phyloP scores from a whole-genome alignment of 2,329 filamentous ascomycete genomes.

The Beauveria sp. region DNA sequence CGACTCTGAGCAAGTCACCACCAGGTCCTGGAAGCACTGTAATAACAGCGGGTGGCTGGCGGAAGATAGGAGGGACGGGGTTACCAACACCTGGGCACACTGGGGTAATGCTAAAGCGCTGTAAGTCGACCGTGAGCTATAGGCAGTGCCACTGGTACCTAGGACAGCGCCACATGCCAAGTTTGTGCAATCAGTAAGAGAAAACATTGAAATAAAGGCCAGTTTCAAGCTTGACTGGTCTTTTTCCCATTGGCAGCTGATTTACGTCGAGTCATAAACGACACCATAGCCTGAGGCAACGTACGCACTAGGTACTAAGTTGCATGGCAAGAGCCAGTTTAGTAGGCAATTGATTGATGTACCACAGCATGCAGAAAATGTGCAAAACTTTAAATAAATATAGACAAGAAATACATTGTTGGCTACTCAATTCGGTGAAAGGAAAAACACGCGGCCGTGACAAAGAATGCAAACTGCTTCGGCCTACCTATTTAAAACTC shows the following conservation, averaged over 20 bases:
- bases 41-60: not conserved
- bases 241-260: not conserved
- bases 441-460: not conserved
- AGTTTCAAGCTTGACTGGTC: too few relatives aligned
- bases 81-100: too few relatives aligned
- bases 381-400: too few relatives aligned
- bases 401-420: not conserved
- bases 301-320: not conserved
- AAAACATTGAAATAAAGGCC: too few relatives aligned
- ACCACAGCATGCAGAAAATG: not conserved
- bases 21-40: too few relatives aligned
- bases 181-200: too few relatives aligned
- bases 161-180: not conserved
- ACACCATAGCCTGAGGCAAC: not conserved
- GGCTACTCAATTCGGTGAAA: too few relatives aligned
- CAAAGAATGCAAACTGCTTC: not conserved
- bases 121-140: not conserved
- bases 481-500: not conserved
- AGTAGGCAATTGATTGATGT: not conserved
- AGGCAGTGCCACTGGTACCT: not conserved
- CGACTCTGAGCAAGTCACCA: too few relatives aligned
- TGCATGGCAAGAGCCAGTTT: not conserved
- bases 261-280: not conserved
- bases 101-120: too few relatives aligned
- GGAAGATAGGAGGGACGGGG: not conserved